Evolutionary conservation across 164 flowering plant genomes (phyloP), one percentile per base, ranked within the genome.

Genomic region (Aristolochia fimbriata): DNA sequence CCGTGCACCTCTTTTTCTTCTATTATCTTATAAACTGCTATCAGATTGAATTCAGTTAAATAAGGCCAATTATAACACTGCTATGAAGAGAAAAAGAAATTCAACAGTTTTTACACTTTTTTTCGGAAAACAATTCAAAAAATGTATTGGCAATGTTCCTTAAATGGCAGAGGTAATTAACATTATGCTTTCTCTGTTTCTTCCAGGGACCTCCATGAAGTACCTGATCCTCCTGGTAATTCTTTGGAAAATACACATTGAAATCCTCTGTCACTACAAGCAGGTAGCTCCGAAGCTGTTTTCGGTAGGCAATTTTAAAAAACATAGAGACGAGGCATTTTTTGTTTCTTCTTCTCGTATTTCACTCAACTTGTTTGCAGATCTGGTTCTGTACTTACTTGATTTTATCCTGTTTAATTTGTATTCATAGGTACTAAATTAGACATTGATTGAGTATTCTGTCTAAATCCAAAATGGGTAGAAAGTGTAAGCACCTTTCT

Each of bases 381-480:
- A 10, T 10, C 43, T 37, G 43, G 43, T 6, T 37, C 43, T 37
- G 43, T 37, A 37, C 43, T 37, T 3, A 37, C 43, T 37, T 37
- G 4, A 37, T 37, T 5, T 37, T 37, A n/a, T 10, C 9, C 43
- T 10, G 9, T 37, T 37, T 37, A 7, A 0, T 37, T 37, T 37
- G 1, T 37, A 24, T 50, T 3, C 20, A 15, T 78, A 83, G 92
- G 81, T 51, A 47, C 78, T 46, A 79, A 72, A 54, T 43, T 73
- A 47, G 85, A 85, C 41, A n/a, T 54, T 47, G 86, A 87, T 66
- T 65, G 49, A 59, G 75, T 90, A 54, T 80, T 85, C 59, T 70
- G 63, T 68, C 70, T 90, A 74, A 74, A 81, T 15, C 82, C 87
- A 47, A 80, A 81, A 66, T 90, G 94, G 95, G 68, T 87, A 68